Base-by-base conservation (phyloP, 352 stramenopile genomes). In the Globisporangium acanthophoron region DNA sequence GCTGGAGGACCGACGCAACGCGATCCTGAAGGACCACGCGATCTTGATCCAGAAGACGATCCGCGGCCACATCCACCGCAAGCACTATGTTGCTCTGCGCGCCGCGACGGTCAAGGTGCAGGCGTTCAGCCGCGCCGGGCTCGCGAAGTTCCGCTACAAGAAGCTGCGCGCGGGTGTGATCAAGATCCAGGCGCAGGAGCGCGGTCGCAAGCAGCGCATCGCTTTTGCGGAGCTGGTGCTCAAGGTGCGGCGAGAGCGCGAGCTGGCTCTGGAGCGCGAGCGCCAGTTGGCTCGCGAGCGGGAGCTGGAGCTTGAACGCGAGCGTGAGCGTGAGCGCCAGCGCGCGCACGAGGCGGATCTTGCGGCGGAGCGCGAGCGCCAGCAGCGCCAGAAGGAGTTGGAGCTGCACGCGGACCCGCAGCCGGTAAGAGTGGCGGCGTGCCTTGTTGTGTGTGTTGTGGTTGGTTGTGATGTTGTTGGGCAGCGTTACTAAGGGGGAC, bases 1-100 rank as follows among this genome's bases (percentile, higher is more conserved):
- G 62, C 76, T 98, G 15, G 94, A 98, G 69, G 85, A 92, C 59
- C 78, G 78, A 18, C 80, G 82, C 20, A 89, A 90, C 59, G 66
- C 75, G 45, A 85, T 92, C 46, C 62, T 92, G 3, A 87, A 85
- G 58, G 68, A 86, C 41, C 73, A 90, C 52, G 82, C 82, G n/a
- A 76, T 90, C 48, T 58, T 83, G 21, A 80, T 92, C 50, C 82
- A 92, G 59, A 88, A 88, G 66, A 87, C 70, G 16, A 77, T 92
- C 54, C 82, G 77, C 44, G 78, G 73, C 0, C 78, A 78, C 57
- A 66, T 85, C 16, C 56, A 81, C 41, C 78, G 82, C 63, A 78
- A 77, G 60, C 74, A 70, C 43, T 92, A 88, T 56, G 15, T 77
- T 47, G 56, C 61, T 16, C 65, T 82, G 65, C 74, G 73, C 21